Base-by-base conservation (phyloP, 495 filamentous ascomycete species). In the Lophiotrema nucula region DNA sequence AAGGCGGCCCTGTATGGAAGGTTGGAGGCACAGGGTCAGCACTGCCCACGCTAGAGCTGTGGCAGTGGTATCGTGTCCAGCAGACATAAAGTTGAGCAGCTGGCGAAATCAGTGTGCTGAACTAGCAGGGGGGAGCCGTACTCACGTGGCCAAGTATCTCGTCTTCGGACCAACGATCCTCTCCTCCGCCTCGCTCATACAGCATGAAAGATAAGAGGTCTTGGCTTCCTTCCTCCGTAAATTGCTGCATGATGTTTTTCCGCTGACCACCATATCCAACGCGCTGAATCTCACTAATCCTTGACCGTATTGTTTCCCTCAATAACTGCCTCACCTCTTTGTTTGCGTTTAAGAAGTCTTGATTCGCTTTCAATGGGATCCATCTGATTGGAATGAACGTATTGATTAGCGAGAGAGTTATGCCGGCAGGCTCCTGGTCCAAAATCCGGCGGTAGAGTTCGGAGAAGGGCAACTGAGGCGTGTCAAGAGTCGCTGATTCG, bases 61-160 rank as follows among this genome's bases (percentile, higher is more conserved):
- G 2, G 83, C 73, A 5, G 83, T 84, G 10, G 83, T 87, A 74
- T 95, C 92, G 69, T 96, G 92, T 22, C 92, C 56, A 13, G 56
- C 56, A 12, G 56, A 43, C 56, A 58, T 58, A 25, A 58, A 58
- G 33, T 52, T 58, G 2, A 58, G 47, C n/a, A 58, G 46, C 51
- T 44, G 39, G 22, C 12, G 16, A 41, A 10, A 6, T 49, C 39
- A 47, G 27, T 26, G 27, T 6, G 22, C n/a, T n/a, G n/a, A n/a
- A n/a, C n/a, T n/a, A 27, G 27, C 8, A 10, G 2, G 11, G 15
- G 27, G 21, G 21, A 23, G 6, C 4, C 25, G 50, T 13, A 38
- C 43, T 31, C 15, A 49, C 44, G 38, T 60, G 47, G 22, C 48
- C 48, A 18, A 53, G 39, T 1, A 60, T 52, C 3, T 60, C 56